These are phyloP conservation scores for Alternaria ethzedia DNA, from an alignment of 2,329 filamentous ascomycete species.

Conservation along the genomic window DNA sequence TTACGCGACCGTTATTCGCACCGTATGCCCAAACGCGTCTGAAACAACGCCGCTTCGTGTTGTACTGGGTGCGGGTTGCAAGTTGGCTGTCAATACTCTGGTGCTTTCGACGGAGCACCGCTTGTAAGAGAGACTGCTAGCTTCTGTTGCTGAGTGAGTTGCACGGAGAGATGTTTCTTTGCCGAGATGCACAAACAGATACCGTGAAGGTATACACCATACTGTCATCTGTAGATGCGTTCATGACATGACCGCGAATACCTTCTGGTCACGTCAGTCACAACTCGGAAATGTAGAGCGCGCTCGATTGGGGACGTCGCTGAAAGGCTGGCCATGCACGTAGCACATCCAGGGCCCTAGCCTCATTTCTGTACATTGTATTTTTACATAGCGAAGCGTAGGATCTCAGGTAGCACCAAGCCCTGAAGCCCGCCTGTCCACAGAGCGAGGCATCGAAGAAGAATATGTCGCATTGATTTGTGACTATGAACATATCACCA, in stretches of 20 bases:
- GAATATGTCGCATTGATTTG: not conserved
- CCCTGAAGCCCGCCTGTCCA: not conserved
- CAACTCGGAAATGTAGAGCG: not conserved
- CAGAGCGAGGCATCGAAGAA: not conserved
- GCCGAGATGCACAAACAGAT: not conserved
- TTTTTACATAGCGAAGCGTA: conserved; percentile 2
- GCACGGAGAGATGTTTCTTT: not conserved
- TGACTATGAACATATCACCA: not conserved
- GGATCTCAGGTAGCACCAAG: not conserved
- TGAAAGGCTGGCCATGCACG: not conserved
- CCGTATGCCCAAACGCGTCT: not conserved
- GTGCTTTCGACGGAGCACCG: not conserved
- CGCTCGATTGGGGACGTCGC: not conserved
- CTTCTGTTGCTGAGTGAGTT: not conserved
- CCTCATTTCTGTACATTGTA: not conserved
- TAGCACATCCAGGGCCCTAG: not conserved
- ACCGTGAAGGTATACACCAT: not conserved
- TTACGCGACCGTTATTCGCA: not conserved
- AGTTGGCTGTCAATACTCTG: not conserved
- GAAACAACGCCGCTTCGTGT: not conserved
- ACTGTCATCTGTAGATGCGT: not conserved
- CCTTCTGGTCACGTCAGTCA: not conserved
- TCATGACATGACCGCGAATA: not conserved
- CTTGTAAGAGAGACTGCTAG: not conserved
- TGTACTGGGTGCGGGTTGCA: not conserved